Evolutionary conservation across 805 yeast species (phyloP), one percentile per base, ranked within the genome.

Genomic region (Starmerella apis): DNA sequence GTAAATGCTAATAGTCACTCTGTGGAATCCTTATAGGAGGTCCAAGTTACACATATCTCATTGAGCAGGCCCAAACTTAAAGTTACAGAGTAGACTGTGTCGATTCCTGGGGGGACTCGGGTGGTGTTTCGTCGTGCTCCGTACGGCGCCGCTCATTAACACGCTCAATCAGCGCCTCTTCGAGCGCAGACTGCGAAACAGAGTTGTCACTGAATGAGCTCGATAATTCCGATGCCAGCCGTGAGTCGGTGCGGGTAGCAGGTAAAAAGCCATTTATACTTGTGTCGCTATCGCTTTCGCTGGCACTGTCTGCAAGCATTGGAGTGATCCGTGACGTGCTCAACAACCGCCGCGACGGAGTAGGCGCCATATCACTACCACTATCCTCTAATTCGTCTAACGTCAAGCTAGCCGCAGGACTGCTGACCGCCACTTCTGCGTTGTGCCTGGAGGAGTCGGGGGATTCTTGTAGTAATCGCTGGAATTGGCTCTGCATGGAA

Each of bases 111-210:
- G 35, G 35, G 7, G 35, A 31, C 18, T 31, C 35, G 6, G 16
- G 35, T 18, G 35, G 30, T 11, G 30, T 27, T 11, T 3, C 39
- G 25, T 3, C 39, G n/a, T 8, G 22, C n/a, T 7, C 27, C 33
- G 23, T 33, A 43, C 44, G 38, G 18, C 33, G 36, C 19, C 36
- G 33, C 42, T 48, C 46, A 10, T 42, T 30, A 4, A 3, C 32
- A 11, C 31, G 49, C 43, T 57, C 63, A 39, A 61, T 36, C n/a
- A 65, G 53, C 3, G 68, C 68, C 14, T 63, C 68, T 43, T 63
- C 68, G 11, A 65, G 53, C 14, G 68, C 68, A 0, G 67, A 63
- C 23, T 61, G 59, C 32, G 63, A 58, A 11, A 65, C 59, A 25
- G 64, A 61, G 23, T 60, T 55, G 20, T 63, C 65, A 14, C 50